phyloP scores from a whole-genome alignment of 768 basidiomycete genomes.

The Trametes elegans region DNA sequence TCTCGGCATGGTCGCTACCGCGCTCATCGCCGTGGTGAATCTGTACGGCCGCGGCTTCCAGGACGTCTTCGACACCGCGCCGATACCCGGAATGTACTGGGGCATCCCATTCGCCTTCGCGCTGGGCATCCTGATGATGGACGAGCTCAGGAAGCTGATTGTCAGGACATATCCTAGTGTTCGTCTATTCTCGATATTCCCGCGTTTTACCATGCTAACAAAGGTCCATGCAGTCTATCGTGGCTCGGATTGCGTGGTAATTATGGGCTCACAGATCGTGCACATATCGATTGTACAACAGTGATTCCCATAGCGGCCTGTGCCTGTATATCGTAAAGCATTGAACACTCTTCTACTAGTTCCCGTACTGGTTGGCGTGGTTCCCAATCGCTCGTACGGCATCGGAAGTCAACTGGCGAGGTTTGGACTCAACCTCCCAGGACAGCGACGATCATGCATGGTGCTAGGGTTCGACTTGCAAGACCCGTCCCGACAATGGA shows the following conservation, averaged over 20 bases:
- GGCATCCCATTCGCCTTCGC: slow-evolving; percentile 45
- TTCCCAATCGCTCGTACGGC: too few relatives aligned
- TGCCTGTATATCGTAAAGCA: neutral
- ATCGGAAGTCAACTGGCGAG: too few relatives aligned
- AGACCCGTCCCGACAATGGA: too few relatives aligned
- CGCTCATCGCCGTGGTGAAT: slow-evolving; percentile 42
- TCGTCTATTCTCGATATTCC: slow-evolving; percentile 7
- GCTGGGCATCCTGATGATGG: slow-evolving; percentile 38
- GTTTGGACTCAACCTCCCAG: too few relatives aligned
- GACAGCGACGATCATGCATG: too few relatives aligned
- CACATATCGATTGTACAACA: neutral
- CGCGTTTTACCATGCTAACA: neutral
- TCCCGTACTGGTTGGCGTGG: too few relatives aligned
- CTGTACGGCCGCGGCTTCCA: slow-evolving; percentile 46
- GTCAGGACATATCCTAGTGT: slow-evolving; percentile 45
- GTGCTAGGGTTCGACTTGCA: too few relatives aligned
- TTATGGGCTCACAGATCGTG: neutral
- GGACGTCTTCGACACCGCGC: slow-evolving; percentile 39
- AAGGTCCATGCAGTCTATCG: slow-evolving; percentile 31
- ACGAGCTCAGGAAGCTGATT: slow-evolving; percentile 45
- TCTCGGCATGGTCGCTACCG: slow-evolving; percentile 39
- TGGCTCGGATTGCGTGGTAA: slow-evolving; percentile 40
- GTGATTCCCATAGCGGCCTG: neutral
- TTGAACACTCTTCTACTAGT: neutral
- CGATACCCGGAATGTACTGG: slow-evolving; percentile 49